Conservation (phyloP, 1,284 basidiomycete genomes). For the Ustilago nuda region DNA sequence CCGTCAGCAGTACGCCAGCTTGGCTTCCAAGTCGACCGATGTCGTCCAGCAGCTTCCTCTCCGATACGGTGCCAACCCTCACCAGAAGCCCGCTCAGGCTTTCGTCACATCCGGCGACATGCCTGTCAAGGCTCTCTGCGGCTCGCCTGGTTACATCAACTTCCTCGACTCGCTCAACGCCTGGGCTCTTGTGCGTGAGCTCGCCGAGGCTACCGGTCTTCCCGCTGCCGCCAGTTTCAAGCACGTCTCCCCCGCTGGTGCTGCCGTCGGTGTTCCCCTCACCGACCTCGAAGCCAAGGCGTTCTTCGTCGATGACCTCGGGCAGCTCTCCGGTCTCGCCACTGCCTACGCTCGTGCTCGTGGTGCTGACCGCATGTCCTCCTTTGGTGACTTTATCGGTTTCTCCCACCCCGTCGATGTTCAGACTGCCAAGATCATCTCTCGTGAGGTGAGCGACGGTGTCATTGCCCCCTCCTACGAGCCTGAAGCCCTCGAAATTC, state of each 20-base stretch:
- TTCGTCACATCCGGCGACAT: conserved; percentile 89
- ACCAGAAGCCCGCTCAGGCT: conserved; percentile 98
- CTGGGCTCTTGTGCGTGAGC: conserved; percentile 93
- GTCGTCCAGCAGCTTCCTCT: conserved; percentile 77
- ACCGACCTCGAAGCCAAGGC: conserved; percentile 89
- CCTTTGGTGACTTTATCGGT: conserved; percentile 98
- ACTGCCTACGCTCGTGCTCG: conserved; percentile 95
- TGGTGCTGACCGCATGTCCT: conserved; percentile 98
- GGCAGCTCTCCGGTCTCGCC: conserved; percentile 87
- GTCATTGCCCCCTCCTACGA: conserved; percentile 96
- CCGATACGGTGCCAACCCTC: conserved; percentile 97
- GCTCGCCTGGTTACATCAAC: conserved; percentile 99
- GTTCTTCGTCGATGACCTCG: conserved; percentile 95
- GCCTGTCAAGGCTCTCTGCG: conserved; percentile 93
- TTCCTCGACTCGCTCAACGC: conserved; percentile 98
- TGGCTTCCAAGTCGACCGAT: conserved; percentile 70
- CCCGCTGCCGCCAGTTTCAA: conserved; percentile 99
- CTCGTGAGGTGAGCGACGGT: conserved; percentile 96
- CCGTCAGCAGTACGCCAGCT: conserved; percentile 89
- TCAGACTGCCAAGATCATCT: conserved; percentile 94
- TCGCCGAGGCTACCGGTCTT: conserved; percentile 81
- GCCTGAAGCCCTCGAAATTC: conserved; percentile 86
- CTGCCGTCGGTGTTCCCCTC: conserved; percentile 78
- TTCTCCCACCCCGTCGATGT: conserved; percentile 92
- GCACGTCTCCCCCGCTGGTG: conserved; percentile 97